A percentile compares a stretch with the other conserved stretches of the same genome.
These are phyloP conservation scores for Candida morakotiae DNA, from an alignment of 805 yeast species.

Conservation along the genomic window DNA sequence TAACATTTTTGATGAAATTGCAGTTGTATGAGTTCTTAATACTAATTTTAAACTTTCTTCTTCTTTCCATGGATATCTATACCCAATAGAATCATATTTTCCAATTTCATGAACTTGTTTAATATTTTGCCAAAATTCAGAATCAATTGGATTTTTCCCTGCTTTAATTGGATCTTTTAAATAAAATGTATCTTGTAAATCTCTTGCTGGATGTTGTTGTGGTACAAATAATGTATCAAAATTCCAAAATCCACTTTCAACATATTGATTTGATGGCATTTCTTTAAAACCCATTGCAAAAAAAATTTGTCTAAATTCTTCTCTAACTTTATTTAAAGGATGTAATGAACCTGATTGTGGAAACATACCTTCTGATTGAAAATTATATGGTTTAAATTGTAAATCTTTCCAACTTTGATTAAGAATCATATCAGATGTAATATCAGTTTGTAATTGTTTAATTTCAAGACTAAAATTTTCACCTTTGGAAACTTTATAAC, in stretches of 20 bases:
- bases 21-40: conserved; percentile 95
- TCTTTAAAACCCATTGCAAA: conserved; percentile 97
- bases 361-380: conserved; percentile 87
- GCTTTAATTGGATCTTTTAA: conserved; percentile 87
- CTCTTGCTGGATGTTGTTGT: conserved; percentile 99
- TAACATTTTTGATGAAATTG: conserved; percentile 85
- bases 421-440: conserved; percentile 88
- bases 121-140: conserved; percentile 70
- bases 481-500: conserved; percentile 77
- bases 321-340: conserved; percentile 94
- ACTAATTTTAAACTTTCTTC: conserved; percentile 90
- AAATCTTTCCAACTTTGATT: conserved; percentile 79
- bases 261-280: conserved; percentile 98
- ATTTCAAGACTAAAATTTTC: conserved; percentile 78
- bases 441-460: conserved; percentile 82
- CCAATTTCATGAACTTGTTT: conserved; percentile 86
- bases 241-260: conserved; percentile 98
- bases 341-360: conserved; percentile 92
- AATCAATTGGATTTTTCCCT: conserved; percentile 79
- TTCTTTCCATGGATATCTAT: conserved; percentile 95
- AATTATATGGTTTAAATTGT: conserved; percentile 91
- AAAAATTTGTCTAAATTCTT: conserved; percentile 96
- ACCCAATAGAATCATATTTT: conserved; percentile 91
- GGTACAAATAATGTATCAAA: conserved; percentile 96
- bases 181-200: conserved; percentile 96